Evolutionary conservation across 1,139 yeast genomes (phyloP).

Genomic region (Candida sp.): DNA sequence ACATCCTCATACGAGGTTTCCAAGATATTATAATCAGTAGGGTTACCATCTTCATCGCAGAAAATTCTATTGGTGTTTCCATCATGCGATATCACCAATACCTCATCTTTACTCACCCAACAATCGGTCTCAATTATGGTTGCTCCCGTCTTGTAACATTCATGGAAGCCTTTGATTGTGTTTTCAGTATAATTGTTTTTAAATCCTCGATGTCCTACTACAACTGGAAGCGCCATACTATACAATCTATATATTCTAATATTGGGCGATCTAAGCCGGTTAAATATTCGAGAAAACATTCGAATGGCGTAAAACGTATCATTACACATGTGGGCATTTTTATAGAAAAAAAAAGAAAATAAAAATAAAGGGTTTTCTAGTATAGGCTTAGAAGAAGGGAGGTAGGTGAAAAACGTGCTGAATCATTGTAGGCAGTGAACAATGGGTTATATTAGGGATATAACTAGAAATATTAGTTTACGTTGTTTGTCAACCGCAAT

Average conservation of each 20-base stretch:
- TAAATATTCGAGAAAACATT: not conserved
- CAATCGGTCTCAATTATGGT: conserved; percentile 80
- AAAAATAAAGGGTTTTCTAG: no score
- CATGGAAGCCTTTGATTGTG: conserved; percentile 67
- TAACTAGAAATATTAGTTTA: no score
- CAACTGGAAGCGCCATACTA: conserved; percentile 20
- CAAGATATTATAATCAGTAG: conserved; percentile 37
- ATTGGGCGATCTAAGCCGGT: not conserved
- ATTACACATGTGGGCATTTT: not conserved
- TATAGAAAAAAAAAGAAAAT: no score
- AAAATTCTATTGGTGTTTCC: conserved; percentile 58
- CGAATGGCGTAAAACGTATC: not conserved
- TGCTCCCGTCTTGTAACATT: conserved; percentile 70
- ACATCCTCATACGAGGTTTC: conserved; percentile 32
- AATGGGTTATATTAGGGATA: no score
- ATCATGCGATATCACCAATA: conserved; percentile 77
- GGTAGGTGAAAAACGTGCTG: no score
- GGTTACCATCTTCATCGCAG: conserved; percentile 41
- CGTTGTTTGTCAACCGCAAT: no score
- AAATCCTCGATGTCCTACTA: conserved; percentile 49
- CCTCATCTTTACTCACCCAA: conserved; percentile 72
- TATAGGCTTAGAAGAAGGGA: no score
- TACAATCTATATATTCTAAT: not conserved
- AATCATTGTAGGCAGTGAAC: no score
- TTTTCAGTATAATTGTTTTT: conserved; percentile 74